These are phyloP conservation scores for Penicillium ochrochloron DNA, from an alignment of 495 filamentous ascomycete species.

Conservation along the genomic window DNA sequence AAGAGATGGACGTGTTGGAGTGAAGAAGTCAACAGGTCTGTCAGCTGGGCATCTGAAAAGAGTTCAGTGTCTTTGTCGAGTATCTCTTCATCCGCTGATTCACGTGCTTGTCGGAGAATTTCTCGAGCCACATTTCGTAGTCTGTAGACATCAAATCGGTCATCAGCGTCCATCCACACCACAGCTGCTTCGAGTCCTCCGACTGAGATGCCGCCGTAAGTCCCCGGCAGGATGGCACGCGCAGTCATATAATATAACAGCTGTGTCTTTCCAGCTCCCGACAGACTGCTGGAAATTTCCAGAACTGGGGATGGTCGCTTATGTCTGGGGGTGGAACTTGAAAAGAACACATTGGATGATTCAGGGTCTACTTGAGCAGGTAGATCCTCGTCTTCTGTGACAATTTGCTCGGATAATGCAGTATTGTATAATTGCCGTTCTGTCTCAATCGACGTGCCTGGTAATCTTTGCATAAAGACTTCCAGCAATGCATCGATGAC, in stretches of 20 bases:
- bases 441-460: constrained; percentile 1
- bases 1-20: constrained; percentile 59
- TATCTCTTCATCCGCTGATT: constrained; percentile 3
- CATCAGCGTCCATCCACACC: constrained; percentile 71
- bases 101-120: constrained; percentile 27
- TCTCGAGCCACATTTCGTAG: constrained; percentile 49
- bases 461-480: constrained; percentile 41
- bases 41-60: constrained; percentile 26
- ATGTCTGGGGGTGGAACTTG: constrained; percentile 11
- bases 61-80: background rate
- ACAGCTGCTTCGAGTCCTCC: constrained; percentile 62
- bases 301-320: constrained; percentile 52
- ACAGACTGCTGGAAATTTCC: constrained; percentile 59
- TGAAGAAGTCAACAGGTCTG: constrained; percentile 38
- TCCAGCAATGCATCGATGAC: constrained; percentile 55
- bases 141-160: constrained; percentile 64
- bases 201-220: constrained; percentile 34
- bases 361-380: constrained; percentile 13
- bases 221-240: constrained; percentile 59
- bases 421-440: constrained; percentile 11
- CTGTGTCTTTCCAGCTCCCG: constrained; percentile 66
- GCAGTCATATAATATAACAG: constrained; percentile 71
- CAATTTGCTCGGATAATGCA: background rate
- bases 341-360: constrained; percentile 19
- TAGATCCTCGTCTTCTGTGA: constrained; percentile 20